A percentile compares a stretch with the other conserved stretches of the same genome.
Evolutionary conservation across 306 rosid genomes (phyloP).

Genomic region (Cicer chorassanicum): DNA sequence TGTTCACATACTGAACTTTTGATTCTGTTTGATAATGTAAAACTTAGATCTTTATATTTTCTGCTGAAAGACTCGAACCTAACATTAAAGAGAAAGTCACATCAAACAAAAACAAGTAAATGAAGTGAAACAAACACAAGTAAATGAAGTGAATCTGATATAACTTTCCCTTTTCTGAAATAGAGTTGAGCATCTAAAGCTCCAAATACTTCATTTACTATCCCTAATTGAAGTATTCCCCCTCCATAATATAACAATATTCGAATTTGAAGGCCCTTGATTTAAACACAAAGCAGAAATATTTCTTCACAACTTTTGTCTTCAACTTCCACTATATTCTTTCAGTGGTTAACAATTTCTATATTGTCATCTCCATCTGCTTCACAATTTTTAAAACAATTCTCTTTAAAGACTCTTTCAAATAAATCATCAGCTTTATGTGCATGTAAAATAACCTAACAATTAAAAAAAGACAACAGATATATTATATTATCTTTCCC

Average conservation of each 20-base stretch:
- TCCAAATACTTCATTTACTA: slow-evolving; percentile 60
- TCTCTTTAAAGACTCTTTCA: too few relatives aligned
- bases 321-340: slow-evolving; percentile 28
- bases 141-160: slow-evolving; percentile 61
- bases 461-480: too few relatives aligned
- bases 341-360: too few relatives aligned
- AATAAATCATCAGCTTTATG: too few relatives aligned
- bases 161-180: slow-evolving; percentile 68
- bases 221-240: too few relatives aligned
- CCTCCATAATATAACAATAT: slow-evolving; percentile 52
- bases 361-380: too few relatives aligned
- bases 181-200: slow-evolving; percentile 69
- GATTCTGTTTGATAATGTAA: slow-evolving; percentile 7
- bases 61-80: slow-evolving; percentile 1
- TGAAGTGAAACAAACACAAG: slow-evolving; percentile 64
- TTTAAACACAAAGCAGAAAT: slow-evolving; percentile 56
- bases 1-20: too few relatives aligned
- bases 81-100: slow-evolving; percentile 67
- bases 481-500: too few relatives aligned
- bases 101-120: slow-evolving; percentile 69
- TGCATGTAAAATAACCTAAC: too few relatives aligned
- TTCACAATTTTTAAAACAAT: too few relatives aligned
- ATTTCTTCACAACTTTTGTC: slow-evolving; percentile 50
- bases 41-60: slow-evolving; percentile 58
- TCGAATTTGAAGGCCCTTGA: slow-evolving; percentile 66